Evolutionary conservation across 2,329 filamentous ascomycete genomes (phyloP).

Genomic region (Pochonia chlamydosporia): DNA sequence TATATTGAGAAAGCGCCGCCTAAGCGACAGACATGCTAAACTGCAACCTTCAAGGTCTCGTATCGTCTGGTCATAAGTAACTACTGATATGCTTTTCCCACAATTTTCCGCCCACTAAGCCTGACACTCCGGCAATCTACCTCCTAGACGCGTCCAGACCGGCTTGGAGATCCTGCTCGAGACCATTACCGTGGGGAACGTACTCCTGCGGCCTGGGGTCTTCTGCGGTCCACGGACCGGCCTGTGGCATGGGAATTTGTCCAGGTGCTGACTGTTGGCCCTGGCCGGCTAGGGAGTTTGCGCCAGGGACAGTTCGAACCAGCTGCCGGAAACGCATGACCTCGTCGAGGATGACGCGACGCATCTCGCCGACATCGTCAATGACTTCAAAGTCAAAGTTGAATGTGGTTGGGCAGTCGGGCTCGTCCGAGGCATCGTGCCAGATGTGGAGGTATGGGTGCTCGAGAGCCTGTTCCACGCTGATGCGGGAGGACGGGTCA

Average conservation of each 20-base stretch:
- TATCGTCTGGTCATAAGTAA: neutral
- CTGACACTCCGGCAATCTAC: conserved; percentile 6
- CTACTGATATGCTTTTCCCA: neutral
- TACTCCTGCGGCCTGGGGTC: conserved; percentile 58
- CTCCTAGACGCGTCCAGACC: conserved; percentile 29
- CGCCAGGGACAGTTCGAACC: conserved; percentile 46
- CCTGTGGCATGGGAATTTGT: conserved; percentile 48
- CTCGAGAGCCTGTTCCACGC: conserved; percentile 90
- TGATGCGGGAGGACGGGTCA: conserved; percentile 88
- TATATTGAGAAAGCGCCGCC: neutral
- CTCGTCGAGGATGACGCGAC: conserved; percentile 95
- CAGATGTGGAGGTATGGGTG: conserved; percentile 96
- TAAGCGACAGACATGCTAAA: neutral
- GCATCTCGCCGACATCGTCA: conserved; percentile 91
- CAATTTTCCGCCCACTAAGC: neutral
- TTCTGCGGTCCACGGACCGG: conserved; percentile 52
- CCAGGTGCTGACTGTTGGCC: conserved; percentile 31
- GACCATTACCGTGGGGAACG: conserved; percentile 37
- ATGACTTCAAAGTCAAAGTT: conserved; percentile 99
- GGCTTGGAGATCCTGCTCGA: conserved; percentile 55
- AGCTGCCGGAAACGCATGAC: conserved; percentile 75
- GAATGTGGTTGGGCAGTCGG: conserved; percentile 86
- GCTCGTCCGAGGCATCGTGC: conserved; percentile 97
- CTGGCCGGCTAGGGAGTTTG: conserved; percentile 23
- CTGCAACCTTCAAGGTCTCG: neutral